Evolutionary conservation across 495 filamentous ascomycete species (phyloP).

Genomic region (Aspergillus affinis): DNA sequence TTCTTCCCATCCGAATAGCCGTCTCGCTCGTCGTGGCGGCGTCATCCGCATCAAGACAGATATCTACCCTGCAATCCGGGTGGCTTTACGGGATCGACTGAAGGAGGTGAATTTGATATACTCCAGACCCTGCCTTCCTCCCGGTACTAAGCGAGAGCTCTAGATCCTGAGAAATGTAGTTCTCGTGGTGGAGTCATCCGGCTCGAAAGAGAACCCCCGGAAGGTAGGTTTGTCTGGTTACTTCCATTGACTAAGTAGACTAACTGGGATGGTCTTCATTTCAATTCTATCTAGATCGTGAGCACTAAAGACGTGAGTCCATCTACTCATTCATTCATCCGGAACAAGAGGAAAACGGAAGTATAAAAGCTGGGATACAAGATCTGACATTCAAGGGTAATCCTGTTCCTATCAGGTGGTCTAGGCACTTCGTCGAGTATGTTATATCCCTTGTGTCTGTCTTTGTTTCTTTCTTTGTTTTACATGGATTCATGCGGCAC

Average conservation of each 20-base stretch:
- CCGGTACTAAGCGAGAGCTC: background rate
- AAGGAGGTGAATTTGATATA: conserved; percentile 43
- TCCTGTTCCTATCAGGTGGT: conserved; percentile 50
- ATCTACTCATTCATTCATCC: background rate
- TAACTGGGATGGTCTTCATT: conserved; percentile 1
- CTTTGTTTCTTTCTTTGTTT: no score
- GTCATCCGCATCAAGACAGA: conserved; percentile 66
- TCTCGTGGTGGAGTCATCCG: conserved; percentile 11
- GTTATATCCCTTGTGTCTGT: conserved; percentile 7
- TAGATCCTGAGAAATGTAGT: conserved; percentile 26
- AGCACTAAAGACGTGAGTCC: conserved; percentile 62
- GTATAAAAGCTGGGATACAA: background rate
- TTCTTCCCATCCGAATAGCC: conserved; percentile 43
- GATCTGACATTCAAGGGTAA: background rate
- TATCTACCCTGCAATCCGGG: conserved; percentile 72
- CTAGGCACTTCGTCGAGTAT: conserved; percentile 52
- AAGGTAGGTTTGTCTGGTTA: conserved; percentile 15
- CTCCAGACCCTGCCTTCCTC: background rate
- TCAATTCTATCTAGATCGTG: conserved; percentile 39
- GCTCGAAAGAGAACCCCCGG: conserved; percentile 11
- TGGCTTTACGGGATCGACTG: conserved; percentile 51
- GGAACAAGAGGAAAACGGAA: no score
- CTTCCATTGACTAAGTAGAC: background rate
- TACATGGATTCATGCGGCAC: no score
- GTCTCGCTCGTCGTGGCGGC: conserved; percentile 76